A percentile compares a stretch with the other conserved stretches of the same genome.
These are phyloP conservation scores for Escovopsis sp. DNA, from an alignment of 2,329 filamentous ascomycete genomes.

Conservation along the genomic window DNA sequence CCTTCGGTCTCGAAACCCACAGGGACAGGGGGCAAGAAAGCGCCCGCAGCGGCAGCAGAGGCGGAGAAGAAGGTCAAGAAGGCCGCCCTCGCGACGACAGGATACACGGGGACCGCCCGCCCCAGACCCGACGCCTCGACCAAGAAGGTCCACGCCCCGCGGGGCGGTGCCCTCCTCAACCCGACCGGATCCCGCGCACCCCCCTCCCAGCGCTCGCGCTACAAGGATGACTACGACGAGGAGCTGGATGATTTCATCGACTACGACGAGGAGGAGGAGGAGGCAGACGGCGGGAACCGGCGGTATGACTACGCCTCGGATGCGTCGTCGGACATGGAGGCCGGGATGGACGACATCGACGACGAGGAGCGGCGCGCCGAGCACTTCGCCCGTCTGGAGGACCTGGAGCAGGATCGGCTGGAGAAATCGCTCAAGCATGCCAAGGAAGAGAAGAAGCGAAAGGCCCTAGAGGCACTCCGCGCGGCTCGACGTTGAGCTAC, in stretches of 20 bases:
- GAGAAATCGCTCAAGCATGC: constrained; percentile 46
- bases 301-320: constrained; percentile 46
- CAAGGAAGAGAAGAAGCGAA: constrained; percentile 40
- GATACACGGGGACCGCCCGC: constrained; percentile 49
- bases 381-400: constrained; percentile 48
- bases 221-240: constrained; percentile 47
- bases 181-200: constrained; percentile 13
- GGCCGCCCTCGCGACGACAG: constrained; percentile 44
- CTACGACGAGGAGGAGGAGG: constrained; percentile 40
- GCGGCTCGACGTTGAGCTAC: constrained; percentile 11
- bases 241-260: constrained; percentile 47
- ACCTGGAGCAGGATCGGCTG: constrained; percentile 46
- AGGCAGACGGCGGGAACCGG: constrained; percentile 21
- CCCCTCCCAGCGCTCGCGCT: constrained; percentile 20
- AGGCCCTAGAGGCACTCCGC: constrained; percentile 22
- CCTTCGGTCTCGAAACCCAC: constrained; percentile 2
- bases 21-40: not conserved
- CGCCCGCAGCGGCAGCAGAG: constrained; percentile 15
- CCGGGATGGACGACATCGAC: constrained; percentile 57
- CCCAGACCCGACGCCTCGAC: constrained; percentile 28
- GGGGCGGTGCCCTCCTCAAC: constrained; percentile 27
- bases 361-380: constrained; percentile 52
- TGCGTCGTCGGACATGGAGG: constrained; percentile 64
- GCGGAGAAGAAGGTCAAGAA: constrained; percentile 46
- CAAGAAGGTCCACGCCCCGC: constrained; percentile 19